Percentiles rank a stretch among this genome's conserved stretches.
Evolutionary conservation across 2,329 filamentous ascomycete species (phyloP).

Genomic region (Curvularia lunata): DNA sequence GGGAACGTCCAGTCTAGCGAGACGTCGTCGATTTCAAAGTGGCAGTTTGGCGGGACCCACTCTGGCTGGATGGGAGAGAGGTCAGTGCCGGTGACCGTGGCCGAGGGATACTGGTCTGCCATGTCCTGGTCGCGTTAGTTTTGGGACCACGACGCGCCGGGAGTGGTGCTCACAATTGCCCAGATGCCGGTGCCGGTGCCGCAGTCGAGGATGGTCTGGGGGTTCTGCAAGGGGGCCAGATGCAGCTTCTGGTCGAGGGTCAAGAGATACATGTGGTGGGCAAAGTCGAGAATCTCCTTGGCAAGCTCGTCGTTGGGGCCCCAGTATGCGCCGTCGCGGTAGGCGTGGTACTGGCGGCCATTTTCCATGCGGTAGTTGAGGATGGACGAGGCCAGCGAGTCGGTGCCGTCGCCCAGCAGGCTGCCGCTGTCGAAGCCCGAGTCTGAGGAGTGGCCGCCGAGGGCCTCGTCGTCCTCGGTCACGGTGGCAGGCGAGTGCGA

Average conservation of each 20-base stretch:
- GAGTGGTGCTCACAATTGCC: conserved; percentile 38
- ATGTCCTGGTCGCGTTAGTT: conserved; percentile 24
- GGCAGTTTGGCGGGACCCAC: conserved; percentile 56
- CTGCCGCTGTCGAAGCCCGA: conserved; percentile 48
- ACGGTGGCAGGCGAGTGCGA: neutral
- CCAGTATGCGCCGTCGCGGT: conserved; percentile 48
- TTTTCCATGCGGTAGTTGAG: conserved; percentile 48
- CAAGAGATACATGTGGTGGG: conserved; percentile 49
- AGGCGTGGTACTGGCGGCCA: conserved; percentile 47
- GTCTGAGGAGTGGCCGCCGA: conserved; percentile 34
- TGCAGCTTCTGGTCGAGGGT: conserved; percentile 44
- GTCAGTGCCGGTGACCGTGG: conserved; percentile 52
- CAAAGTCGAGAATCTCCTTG: conserved; percentile 54
- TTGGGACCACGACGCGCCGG: neutral
- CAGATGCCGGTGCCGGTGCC: conserved; percentile 49
- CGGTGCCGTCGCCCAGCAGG: conserved; percentile 45
- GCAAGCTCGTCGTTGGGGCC: conserved; percentile 54
- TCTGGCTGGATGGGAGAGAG: conserved; percentile 58
- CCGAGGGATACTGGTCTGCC: conserved; percentile 40
- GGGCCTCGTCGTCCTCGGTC: conserved; percentile 9
- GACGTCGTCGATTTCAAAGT: conserved; percentile 57
- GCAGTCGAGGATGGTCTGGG: conserved; percentile 41
- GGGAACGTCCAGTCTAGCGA: conserved; percentile 52
- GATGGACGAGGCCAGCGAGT: conserved; percentile 46
- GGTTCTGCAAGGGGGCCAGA: conserved; percentile 43